Conservation (phyloP, 1,284 basidiomycete genomes). For the Papiliotrema fonsecae region DNA sequence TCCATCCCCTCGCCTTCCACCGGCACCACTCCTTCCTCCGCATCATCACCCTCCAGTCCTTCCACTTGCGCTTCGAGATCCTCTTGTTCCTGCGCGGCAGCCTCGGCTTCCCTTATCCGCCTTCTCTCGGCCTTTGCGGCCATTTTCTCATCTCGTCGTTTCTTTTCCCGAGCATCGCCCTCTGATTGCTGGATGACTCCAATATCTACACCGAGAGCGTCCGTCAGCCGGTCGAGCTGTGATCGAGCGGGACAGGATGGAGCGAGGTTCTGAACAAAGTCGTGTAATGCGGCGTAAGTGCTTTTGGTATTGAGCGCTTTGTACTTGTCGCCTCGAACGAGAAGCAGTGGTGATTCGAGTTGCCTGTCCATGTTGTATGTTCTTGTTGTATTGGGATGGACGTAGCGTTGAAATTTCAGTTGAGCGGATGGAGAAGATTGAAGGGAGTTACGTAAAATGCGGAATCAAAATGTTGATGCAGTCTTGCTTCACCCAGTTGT, state of each 20-base stretch:
- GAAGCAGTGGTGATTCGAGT: slow-evolving; percentile 39
- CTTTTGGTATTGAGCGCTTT: slow-evolving; percentile 22
- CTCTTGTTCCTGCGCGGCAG: slow-evolving; percentile 18
- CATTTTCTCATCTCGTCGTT: slow-evolving; percentile 24
- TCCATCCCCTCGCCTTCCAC: too few relatives aligned
- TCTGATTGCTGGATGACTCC: slow-evolving; percentile 36
- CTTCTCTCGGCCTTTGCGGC: slow-evolving; percentile 20
- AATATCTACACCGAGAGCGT: slow-evolving; percentile 44
- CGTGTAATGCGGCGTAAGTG: slow-evolving; percentile 30
- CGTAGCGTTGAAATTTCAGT: too few relatives aligned
- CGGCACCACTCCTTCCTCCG: slow-evolving; percentile 19
- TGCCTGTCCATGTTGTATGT: slow-evolving; percentile 40
- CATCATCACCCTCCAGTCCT: slow-evolving; percentile 23
- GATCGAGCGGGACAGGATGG: slow-evolving; percentile 15
- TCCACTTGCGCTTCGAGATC: slow-evolving; percentile 13
- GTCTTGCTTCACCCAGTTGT: too few relatives aligned
- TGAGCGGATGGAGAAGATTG: too few relatives aligned
- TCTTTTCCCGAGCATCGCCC: slow-evolving; percentile 29
- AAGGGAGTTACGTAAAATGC: too few relatives aligned
- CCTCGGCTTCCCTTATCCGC: slow-evolving; percentile 18
- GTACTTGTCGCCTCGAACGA: slow-evolving; percentile 28
- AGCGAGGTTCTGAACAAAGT: slow-evolving; percentile 28
- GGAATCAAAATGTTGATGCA: too few relatives aligned
- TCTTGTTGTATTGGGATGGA: not conserved
- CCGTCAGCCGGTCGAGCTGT: slow-evolving; percentile 44